A percentile compares a stretch with the other conserved stretches of the same genome.
Evolutionary conservation across 768 basidiomycete genomes (phyloP).

Genomic region (Mycena galopus): DNA sequence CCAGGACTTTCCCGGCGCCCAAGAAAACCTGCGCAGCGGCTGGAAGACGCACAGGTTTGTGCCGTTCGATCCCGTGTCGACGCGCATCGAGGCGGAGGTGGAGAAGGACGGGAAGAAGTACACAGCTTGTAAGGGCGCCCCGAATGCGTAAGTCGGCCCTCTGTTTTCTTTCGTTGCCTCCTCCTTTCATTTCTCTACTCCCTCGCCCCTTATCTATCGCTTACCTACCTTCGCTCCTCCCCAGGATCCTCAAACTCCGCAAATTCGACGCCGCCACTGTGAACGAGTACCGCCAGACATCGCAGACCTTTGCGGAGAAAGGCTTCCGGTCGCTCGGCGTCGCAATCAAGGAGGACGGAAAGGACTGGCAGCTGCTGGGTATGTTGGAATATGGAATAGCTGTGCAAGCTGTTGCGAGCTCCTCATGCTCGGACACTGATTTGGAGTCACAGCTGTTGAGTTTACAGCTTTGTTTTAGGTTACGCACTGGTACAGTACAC

Average conservation of each 20-base stretch:
- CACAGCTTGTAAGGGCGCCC: slow-evolving; percentile 61
- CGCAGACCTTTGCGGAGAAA: slow-evolving; percentile 55
- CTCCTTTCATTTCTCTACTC: no score
- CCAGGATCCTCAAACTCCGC: slow-evolving; percentile 57
- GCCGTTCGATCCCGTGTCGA: slow-evolving; percentile 65
- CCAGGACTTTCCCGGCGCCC: slow-evolving; percentile 58
- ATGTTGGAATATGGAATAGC: no score
- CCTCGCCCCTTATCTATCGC: no score
- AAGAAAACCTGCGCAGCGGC: slow-evolving; percentile 55
- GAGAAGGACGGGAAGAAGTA: slow-evolving; percentile 57
- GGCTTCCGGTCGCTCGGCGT: slow-evolving; percentile 63
- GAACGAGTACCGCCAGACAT: slow-evolving; percentile 48
- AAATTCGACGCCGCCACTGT: slow-evolving; percentile 50
- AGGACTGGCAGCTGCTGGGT: slow-evolving; percentile 60
- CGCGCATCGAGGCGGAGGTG: slow-evolving; percentile 63
- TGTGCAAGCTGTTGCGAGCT: no score
- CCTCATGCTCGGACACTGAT: no score
- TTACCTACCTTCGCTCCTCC: background rate
- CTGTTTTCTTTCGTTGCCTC: no score
- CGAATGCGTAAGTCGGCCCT: slow-evolving; percentile 48
- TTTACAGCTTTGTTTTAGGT: no score
- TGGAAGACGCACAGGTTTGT: slow-evolving; percentile 62
- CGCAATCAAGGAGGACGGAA: slow-evolving; percentile 57
- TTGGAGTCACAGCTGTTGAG: no score
- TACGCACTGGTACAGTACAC: no score